Percentiles rank a stretch among this genome's conserved stretches.
These are phyloP conservation scores for Byssoonygena ceratinophila DNA, from an alignment of 2,329 filamentous ascomycete genomes.

Conservation along the genomic window DNA sequence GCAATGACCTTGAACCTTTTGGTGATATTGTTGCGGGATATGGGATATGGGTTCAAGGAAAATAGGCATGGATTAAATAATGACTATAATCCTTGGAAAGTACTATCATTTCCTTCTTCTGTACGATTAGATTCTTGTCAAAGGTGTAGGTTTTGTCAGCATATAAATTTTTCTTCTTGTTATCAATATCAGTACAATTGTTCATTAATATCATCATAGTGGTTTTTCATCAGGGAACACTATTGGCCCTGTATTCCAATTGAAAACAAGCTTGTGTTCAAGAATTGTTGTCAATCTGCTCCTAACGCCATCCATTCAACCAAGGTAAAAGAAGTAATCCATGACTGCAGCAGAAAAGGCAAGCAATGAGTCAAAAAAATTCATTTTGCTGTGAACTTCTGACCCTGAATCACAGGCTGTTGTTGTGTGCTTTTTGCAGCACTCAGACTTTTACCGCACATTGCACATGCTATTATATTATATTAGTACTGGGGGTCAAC, in stretches of 20 bases:
- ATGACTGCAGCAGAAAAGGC: background rate
- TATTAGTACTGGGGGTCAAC: too few relatives aligned
- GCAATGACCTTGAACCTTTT: background rate
- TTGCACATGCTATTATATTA: conserved; percentile 44
- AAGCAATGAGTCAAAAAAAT: background rate
- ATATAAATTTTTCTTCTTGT: background rate
- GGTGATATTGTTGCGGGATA: too few relatives aligned
- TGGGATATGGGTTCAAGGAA: background rate
- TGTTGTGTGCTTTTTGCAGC: conserved; percentile 37
- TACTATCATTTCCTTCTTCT: background rate
- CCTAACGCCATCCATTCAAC: background rate
- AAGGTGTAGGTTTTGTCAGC: background rate
- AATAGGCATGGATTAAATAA: background rate
- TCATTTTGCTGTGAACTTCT: conserved; percentile 54
- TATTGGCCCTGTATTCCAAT: background rate
- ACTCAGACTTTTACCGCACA: conserved; percentile 49
- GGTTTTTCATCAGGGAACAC: background rate
- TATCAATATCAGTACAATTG: background rate
- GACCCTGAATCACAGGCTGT: conserved; percentile 47
- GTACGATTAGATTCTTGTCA: conserved; percentile 5
- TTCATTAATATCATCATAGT: background rate
- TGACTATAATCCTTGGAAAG: background rate
- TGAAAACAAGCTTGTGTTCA: background rate
- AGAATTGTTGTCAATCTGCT: background rate
- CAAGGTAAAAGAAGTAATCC: background rate